Conservation (phyloP, 140 eudicot genomes). For the Cichorium intybus region DNA sequence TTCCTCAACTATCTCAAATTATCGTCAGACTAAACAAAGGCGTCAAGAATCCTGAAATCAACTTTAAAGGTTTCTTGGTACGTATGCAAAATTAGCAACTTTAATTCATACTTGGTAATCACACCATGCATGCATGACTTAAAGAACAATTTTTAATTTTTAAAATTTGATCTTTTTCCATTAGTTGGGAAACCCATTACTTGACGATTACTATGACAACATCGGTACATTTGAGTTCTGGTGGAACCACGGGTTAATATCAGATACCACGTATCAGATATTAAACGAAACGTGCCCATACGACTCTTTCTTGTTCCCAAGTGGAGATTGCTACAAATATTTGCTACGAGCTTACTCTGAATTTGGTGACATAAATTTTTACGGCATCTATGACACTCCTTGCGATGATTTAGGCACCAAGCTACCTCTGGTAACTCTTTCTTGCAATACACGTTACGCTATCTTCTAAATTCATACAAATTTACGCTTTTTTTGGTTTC, state of each 20-base stretch:
- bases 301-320: conserved; percentile 55
- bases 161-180: not conserved
- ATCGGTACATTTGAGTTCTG: conserved; percentile 59
- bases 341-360: conserved; percentile 49
- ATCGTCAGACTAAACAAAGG: conserved; percentile 48
- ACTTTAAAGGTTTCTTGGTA: conserved; percentile 74
- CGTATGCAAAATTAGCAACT: conserved; percentile 3
- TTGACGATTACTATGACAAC: conserved; percentile 51
- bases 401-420: conserved; percentile 48
- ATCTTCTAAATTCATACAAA: not conserved
- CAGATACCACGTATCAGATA: conserved; percentile 48
- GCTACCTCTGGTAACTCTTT: conserved; percentile 35
- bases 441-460: conserved; percentile 28
- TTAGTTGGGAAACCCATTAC: conserved; percentile 63
- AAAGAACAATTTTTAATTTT: not conserved
- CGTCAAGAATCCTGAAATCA: conserved; percentile 41
- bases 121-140: not conserved
- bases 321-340: conserved; percentile 37
- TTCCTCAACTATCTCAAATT: conserved; percentile 57
- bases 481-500: not conserved
- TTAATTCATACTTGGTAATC: not conserved
- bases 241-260: conserved; percentile 63
- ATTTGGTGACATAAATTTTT: conserved; percentile 69
- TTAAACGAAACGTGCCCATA: conserved; percentile 49
- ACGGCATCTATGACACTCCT: conserved; percentile 50